Evolutionary conservation across 2,329 filamentous ascomycete genomes (phyloP).

Genomic region (Ceratocystis diversiconidia): DNA sequence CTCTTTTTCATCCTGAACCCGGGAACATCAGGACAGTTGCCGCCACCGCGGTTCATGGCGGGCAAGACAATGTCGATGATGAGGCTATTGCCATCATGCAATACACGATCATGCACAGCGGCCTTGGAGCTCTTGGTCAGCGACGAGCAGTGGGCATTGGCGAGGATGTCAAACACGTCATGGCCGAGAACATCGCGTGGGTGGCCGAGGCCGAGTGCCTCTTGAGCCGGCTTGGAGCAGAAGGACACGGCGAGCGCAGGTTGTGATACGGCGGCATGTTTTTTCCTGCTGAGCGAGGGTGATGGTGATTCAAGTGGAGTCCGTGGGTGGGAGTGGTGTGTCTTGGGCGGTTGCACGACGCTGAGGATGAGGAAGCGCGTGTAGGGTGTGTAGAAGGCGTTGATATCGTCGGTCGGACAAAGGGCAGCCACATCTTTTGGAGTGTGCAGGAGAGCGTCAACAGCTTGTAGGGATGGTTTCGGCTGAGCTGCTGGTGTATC

Average conservation of each 20-base stretch:
- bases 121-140: background rate
- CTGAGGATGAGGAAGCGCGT: slow-evolving; percentile 26
- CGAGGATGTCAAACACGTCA: slow-evolving; percentile 9
- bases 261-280: slow-evolving; percentile 12
- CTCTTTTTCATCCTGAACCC: background rate
- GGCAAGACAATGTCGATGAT: slow-evolving; percentile 5
- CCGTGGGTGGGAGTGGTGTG: slow-evolving; percentile 13
- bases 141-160: background rate
- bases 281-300: slow-evolving; percentile 20
- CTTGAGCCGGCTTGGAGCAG: slow-evolving; percentile 33
- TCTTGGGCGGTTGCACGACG: slow-evolving; percentile 20
- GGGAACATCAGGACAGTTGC: background rate
- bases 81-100: slow-evolving; percentile 5
- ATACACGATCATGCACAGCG: slow-evolving; percentile 1
- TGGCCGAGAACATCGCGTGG: slow-evolving; percentile 25
- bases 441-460: slow-evolving; percentile 25
- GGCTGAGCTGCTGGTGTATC: slow-evolving; percentile 21
- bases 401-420: slow-evolving; percentile 8
- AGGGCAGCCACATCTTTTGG: slow-evolving; percentile 23
- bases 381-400: slow-evolving; percentile 22
- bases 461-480: background rate
- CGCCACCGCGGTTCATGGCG: background rate
- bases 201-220: slow-evolving; percentile 32
- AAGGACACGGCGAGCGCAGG: slow-evolving; percentile 31
- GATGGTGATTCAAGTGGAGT: background rate